Evolutionary conservation across 257 asterid genomes (phyloP).

Genomic region (Misopates orontium): DNA sequence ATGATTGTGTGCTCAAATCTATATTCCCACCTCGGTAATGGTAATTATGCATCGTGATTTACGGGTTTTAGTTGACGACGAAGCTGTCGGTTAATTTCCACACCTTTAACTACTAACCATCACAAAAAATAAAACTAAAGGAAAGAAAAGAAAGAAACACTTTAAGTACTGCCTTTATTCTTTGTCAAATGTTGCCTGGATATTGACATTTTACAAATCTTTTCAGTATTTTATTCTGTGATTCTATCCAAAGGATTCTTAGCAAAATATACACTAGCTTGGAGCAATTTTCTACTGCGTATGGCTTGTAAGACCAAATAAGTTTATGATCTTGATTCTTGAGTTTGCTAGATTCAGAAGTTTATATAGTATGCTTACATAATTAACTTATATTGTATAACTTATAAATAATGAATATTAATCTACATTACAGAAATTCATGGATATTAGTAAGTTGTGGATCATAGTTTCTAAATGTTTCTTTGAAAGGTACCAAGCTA

Average conservation of each 20-base stretch:
- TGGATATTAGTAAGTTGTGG: no score
- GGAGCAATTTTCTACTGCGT: no score
- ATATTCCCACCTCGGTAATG: conserved; percentile 14
- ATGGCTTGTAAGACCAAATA: no score
- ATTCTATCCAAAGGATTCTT: not conserved
- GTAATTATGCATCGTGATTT: conserved; percentile 16
- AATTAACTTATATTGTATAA: no score
- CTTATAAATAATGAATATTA: no score
- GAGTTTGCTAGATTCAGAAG: no score
- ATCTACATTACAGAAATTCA: no score
- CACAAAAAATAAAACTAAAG: not conserved
- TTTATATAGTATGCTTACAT: no score
- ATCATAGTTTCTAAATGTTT: no score
- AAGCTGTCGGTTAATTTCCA: not conserved
- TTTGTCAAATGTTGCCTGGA: not conserved
- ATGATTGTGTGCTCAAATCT: conserved; percentile 24
- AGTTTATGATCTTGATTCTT: no score
- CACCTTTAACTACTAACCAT: not conserved
- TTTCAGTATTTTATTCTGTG: conserved; percentile 36
- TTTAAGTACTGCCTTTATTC: conserved; percentile 9
- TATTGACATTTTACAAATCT: not conserved
- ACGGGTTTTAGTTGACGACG: conserved; percentile 8
- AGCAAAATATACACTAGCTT: no score
- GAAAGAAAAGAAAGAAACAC: not conserved
- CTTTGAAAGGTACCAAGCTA: no score